Evolutionary conservation across 2,329 filamentous ascomycete species (phyloP).

Genomic region (Chrysoporthe puriensis): DNA sequence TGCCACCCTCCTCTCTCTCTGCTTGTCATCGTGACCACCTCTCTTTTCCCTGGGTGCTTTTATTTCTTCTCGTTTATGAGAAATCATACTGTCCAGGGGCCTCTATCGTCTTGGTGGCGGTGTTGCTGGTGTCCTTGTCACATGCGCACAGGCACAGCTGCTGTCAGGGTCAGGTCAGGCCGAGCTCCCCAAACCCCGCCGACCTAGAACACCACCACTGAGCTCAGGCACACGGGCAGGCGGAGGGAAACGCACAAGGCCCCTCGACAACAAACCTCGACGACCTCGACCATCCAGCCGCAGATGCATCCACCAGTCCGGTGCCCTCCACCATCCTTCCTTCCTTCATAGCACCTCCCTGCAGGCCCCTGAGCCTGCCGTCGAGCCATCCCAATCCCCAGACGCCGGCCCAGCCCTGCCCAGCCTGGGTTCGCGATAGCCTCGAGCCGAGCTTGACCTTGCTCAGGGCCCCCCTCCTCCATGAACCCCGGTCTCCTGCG

Average conservation of each 20-base stretch:
- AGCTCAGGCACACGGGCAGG: background rate
- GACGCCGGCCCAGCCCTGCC: constrained; percentile 1
- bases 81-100: background rate
- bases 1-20: background rate
- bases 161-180: constrained; percentile 6
- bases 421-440: constrained; percentile 11
- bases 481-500: constrained; percentile 1
- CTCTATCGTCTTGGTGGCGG: background rate
- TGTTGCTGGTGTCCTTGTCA: constrained; percentile 4
- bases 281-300: constrained; percentile 5
- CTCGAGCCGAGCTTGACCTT: constrained; percentile 5
- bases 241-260: background rate
- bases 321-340: constrained; percentile 1
- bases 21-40: background rate
- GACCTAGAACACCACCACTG: constrained; percentile 9
- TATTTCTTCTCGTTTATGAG: background rate
- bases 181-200: constrained; percentile 11
- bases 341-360: background rate
- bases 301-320: constrained; percentile 27
- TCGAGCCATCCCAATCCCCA: background rate
- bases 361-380: background rate
- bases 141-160: constrained; percentile 7
- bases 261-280: background rate
- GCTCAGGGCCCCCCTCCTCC: background rate
- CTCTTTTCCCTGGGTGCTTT: background rate